These are phyloP conservation scores for Aspergillus pseudoterreus DNA, from an alignment of 2,329 filamentous ascomycete genomes.

Conservation along the genomic window DNA sequence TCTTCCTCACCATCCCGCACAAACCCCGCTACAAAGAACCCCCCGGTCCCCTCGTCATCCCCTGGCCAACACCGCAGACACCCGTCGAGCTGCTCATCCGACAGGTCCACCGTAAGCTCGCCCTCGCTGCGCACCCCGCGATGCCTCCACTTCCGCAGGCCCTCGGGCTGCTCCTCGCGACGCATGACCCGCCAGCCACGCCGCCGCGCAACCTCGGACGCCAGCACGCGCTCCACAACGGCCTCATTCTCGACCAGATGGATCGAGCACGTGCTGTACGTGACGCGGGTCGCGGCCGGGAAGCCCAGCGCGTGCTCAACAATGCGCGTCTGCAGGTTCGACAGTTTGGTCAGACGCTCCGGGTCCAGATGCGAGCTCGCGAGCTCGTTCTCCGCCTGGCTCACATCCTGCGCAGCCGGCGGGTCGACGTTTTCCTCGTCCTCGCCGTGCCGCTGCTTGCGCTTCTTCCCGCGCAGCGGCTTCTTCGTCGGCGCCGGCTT, in stretches of 20 bases:
- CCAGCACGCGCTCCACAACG: constrained; percentile 70
- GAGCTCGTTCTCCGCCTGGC: constrained; percentile 35
- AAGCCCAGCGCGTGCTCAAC: constrained; percentile 83
- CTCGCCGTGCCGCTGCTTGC: constrained; percentile 35
- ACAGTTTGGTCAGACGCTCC: constrained; percentile 67
- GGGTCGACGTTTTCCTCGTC: neutral
- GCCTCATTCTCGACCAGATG: constrained; percentile 84
- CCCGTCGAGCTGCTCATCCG: constrained; percentile 57
- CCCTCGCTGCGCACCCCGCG: constrained; percentile 53
- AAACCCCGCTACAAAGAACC: constrained; percentile 93
- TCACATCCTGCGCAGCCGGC: neutral
- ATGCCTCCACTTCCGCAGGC: constrained; percentile 72
- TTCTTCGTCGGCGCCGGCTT: constrained; percentile 12
- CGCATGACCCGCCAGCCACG: constrained; percentile 74
- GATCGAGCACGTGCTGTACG: constrained; percentile 91
- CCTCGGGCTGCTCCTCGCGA: constrained; percentile 69
- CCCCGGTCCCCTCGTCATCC: constrained; percentile 81
- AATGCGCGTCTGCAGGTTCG: constrained; percentile 76
- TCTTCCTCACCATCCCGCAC: constrained; percentile 53
- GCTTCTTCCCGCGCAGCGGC: constrained; percentile 36
- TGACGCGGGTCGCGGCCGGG: constrained; percentile 68
- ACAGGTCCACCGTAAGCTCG: constrained; percentile 28
- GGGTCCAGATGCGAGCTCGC: constrained; percentile 45
- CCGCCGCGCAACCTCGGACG: constrained; percentile 61
- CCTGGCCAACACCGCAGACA: constrained; percentile 81